Conservation (phyloP, 163 green algal species). For the Scenedesmus sp. region DNA sequence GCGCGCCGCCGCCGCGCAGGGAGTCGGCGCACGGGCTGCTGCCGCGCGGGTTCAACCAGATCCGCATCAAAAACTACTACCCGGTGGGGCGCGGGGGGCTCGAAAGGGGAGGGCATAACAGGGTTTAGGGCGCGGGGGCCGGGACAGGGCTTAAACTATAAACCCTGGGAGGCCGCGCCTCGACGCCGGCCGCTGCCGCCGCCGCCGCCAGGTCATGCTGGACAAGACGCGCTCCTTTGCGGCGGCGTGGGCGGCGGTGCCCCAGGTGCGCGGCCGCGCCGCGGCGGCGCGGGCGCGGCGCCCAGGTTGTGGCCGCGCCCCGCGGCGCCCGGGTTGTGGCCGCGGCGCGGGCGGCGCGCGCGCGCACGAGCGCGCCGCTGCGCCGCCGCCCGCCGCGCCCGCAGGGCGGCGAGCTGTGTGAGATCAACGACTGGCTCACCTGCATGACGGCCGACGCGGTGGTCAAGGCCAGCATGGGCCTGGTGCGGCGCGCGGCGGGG, state of each 20-base stretch:
- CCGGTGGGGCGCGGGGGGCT: background rate
- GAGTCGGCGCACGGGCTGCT: constrained; percentile 29
- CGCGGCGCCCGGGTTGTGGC: no score
- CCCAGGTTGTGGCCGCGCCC: no score
- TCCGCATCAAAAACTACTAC: constrained; percentile 34
- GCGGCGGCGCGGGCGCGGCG: no score
- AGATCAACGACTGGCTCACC: constrained; percentile 31
- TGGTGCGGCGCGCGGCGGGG: no score
- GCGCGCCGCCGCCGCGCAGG: no score
- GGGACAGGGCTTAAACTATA: background rate
- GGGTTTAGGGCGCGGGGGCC: no score
- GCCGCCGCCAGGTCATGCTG: constrained; percentile 26
- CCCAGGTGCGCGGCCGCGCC: no score
- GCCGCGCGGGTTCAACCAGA: constrained; percentile 34
- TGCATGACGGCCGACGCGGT: constrained; percentile 39
- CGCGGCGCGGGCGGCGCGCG: no score
- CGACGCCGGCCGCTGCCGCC: no score
- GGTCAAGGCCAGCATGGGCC: constrained; percentile 24
- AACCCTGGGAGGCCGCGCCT: background rate
- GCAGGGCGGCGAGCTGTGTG: background rate
- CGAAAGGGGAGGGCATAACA: no score
- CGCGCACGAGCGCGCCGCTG: no score
- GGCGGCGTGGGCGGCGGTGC: background rate
- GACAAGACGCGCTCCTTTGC: constrained; percentile 33
- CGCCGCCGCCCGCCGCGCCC: no score